Conservation (phyloP, 306 rosid genomes). For the Corylus heterophylla region DNA sequence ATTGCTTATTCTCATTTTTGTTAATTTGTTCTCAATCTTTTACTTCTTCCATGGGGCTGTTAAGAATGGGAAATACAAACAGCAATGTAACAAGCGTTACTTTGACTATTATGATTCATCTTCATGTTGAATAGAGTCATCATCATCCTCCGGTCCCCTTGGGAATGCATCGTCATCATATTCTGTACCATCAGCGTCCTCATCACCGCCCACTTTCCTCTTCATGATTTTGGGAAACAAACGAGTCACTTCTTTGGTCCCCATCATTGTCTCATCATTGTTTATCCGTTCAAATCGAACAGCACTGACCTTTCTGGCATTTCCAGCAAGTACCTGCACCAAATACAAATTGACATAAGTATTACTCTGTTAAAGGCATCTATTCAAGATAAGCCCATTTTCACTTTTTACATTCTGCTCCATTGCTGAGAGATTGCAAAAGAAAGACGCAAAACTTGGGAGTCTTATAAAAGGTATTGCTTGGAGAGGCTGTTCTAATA, state of each 20-base stretch:
- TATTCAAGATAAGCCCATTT: background rate
- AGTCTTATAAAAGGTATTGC: background rate
- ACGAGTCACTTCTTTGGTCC: slow-evolving; percentile 64
- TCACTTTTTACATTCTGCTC: background rate
- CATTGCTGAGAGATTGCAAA: background rate
- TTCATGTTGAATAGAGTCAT: slow-evolving; percentile 47
- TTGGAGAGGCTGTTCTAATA: background rate
- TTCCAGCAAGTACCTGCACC: slow-evolving; percentile 88
- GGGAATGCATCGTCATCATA: slow-evolving; percentile 58
- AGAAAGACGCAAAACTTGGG: background rate
- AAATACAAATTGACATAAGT: slow-evolving; percentile 15
- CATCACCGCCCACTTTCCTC: slow-evolving; percentile 66
- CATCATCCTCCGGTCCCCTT: slow-evolving; percentile 49
- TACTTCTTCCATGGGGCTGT: slow-evolving; percentile 37
- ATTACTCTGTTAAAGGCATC: slow-evolving; percentile 2
- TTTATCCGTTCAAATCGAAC: slow-evolving; percentile 83
- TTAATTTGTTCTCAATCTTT: slow-evolving; percentile 32
- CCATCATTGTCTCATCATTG: slow-evolving; percentile 45
- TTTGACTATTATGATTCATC: slow-evolving; percentile 43
- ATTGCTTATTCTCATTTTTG: slow-evolving; percentile 27
- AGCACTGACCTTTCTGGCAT: slow-evolving; percentile 94
- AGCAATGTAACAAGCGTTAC: slow-evolving; percentile 24
- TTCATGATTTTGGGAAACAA: slow-evolving; percentile 79
- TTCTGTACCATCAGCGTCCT: slow-evolving; percentile 52
- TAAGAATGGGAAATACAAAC: slow-evolving; percentile 43